Percentiles rank a stretch among this genome's conserved stretches.
Conservation (phyloP, 2,329 filamentous ascomycete genomes). For the Xylaria sp. region DNA sequence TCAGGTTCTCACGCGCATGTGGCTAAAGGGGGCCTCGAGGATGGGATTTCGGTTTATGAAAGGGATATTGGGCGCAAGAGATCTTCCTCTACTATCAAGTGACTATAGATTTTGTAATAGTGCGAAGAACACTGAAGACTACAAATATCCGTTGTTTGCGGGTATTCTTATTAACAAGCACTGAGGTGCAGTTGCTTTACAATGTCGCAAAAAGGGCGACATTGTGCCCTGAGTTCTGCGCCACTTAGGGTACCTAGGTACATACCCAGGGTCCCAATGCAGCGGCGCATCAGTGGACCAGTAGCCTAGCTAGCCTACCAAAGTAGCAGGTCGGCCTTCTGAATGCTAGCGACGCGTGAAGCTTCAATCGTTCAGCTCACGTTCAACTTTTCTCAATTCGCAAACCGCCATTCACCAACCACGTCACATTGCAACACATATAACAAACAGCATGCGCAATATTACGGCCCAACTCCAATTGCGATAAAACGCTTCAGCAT, state of each 20-base stretch:
- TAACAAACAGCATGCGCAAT: neutral
- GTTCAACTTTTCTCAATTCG: constrained; percentile 23
- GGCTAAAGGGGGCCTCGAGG: constrained; percentile 1
- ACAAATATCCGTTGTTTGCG: neutral
- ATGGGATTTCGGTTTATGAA: constrained; percentile 14
- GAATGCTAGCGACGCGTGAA: constrained; percentile 21
- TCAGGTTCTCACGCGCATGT: constrained; percentile 25
- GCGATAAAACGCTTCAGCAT: neutral
- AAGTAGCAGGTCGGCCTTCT: constrained; percentile 8
- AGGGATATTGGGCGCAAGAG: constrained; percentile 16
- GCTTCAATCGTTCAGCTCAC: constrained; percentile 24
- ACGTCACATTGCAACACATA: neutral
- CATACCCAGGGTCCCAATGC: neutral
- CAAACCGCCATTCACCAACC: neutral
- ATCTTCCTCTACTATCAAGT: constrained; percentile 6
- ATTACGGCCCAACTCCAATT: neutral
- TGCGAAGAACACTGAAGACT: constrained; percentile 3
- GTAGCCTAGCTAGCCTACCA: neutral
- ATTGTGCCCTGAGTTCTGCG: too few species aligned
- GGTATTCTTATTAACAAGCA: neutral
- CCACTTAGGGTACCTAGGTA: neutral
- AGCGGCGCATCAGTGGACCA: neutral
- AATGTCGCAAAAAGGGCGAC: too few species aligned
- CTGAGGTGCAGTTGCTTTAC: too few species aligned
- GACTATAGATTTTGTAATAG: constrained; percentile 33